phyloP scores from a whole-genome alignment of 495 filamentous ascomycete genomes.

The Entonaema liquescens region DNA sequence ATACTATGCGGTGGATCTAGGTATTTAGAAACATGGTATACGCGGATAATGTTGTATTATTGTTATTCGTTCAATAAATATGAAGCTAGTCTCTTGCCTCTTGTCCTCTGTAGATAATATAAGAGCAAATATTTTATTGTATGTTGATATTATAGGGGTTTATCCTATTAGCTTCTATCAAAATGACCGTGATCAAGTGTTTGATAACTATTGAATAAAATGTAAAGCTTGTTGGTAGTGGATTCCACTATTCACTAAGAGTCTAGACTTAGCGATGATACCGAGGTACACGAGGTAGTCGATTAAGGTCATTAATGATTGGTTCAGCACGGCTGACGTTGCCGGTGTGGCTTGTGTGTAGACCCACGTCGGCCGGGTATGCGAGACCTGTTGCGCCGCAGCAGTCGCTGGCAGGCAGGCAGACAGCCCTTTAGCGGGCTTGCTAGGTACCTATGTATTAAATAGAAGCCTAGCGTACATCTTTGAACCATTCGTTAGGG shows the following conservation, averaged over 20 bases:
- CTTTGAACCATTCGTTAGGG: background rate
- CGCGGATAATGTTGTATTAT: too few species aligned
- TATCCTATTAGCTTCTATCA: background rate
- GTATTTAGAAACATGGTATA: too few species aligned
- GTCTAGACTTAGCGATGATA: background rate
- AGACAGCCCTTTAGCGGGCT: background rate
- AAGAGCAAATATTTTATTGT: too few species aligned
- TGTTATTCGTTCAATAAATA: too few species aligned
- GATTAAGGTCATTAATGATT: conserved; percentile 5
- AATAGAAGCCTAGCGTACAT: too few species aligned
- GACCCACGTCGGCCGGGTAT: too few species aligned
- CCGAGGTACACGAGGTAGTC: background rate
- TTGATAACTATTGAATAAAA: background rate
- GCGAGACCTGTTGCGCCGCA: too few species aligned
- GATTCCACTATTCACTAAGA: background rate
- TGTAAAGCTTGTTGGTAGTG: background rate
- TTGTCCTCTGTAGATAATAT: too few species aligned
- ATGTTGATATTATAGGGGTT: background rate
- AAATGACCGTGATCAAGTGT: too few species aligned
- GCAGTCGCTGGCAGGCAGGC: background rate
- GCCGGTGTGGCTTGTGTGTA: conserved; percentile 22
- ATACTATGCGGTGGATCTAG: too few species aligned
- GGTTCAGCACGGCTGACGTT: conserved; percentile 26
- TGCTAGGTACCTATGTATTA: background rate
- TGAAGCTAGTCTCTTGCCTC: too few species aligned